A percentile compares a stretch with the other conserved stretches of the same genome.
phyloP scores from a whole-genome alignment of 805 yeast species.

The Isabelozyma heimii region DNA sequence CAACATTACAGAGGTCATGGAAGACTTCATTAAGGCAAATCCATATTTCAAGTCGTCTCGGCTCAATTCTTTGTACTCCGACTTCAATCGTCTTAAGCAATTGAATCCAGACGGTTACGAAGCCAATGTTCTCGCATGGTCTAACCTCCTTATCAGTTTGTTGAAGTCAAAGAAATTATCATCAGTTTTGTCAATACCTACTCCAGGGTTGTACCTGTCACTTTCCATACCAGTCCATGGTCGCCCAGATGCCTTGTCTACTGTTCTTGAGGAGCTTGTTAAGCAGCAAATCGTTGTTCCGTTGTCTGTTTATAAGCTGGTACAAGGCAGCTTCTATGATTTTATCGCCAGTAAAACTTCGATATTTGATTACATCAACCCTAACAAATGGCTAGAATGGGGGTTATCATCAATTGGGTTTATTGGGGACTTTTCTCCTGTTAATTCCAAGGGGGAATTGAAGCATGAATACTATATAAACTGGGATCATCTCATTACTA shows the following conservation, averaged over 20 bases:
- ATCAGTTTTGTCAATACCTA: slow-evolving; percentile 3
- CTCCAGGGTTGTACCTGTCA: slow-evolving; percentile 7
- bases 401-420: slow-evolving; percentile 9
- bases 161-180: not conserved
- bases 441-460: slow-evolving; percentile 10
- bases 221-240: slow-evolving; percentile 19
- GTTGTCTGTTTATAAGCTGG: not conserved
- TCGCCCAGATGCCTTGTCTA: slow-evolving; percentile 15
- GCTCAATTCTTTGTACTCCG: slow-evolving; percentile 33
- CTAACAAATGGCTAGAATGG: slow-evolving; percentile 12
- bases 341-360: slow-evolving; percentile 7
- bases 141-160: slow-evolving; percentile 8
- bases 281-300: slow-evolving; percentile 6
- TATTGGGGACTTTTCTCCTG: slow-evolving; percentile 13
- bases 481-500: slow-evolving; percentile 14
- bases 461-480: slow-evolving; percentile 20
- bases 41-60: slow-evolving; percentile 25
- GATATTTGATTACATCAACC: not conserved
- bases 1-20: slow-evolving; percentile 1
- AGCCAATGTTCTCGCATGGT: slow-evolving; percentile 43
- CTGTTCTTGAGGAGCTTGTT: slow-evolving; percentile 15
- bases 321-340: not conserved
- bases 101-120: slow-evolving; percentile 42
- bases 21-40: slow-evolving; percentile 10
- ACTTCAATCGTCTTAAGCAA: slow-evolving; percentile 25